These are phyloP conservation scores for Elaeagnus macrophylla DNA, from an alignment of 306 rosid genomes.

Conservation along the genomic window DNA sequence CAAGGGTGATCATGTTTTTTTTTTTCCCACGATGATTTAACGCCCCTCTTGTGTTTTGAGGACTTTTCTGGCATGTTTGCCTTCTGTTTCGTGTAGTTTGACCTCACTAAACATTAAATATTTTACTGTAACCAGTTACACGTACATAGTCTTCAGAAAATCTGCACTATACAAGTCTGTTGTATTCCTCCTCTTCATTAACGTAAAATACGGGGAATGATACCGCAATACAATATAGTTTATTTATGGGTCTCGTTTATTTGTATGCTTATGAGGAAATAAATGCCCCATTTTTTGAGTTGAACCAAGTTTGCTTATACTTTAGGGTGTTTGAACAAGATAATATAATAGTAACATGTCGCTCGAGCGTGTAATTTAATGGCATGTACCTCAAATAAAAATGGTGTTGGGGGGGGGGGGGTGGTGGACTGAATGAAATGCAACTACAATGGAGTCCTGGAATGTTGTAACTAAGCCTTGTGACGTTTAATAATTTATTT, in stretches of 20 bases:
- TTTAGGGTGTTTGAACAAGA: too few species aligned
- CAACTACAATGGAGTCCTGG: too few species aligned
- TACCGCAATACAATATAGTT: constrained; percentile 3
- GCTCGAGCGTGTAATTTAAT: too few species aligned
- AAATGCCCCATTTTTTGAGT: too few species aligned
- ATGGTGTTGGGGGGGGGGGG: too few species aligned
- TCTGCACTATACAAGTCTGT: neutral
- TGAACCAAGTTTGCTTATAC: too few species aligned
- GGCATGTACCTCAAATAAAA: too few species aligned
- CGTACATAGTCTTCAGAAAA: constrained; percentile 7
- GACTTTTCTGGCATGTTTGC: constrained; percentile 26
- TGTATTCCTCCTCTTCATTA: neutral
- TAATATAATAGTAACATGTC: too few species aligned
- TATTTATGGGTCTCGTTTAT: neutral
- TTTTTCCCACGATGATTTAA: constrained; percentile 2
- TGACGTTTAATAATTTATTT: too few species aligned
- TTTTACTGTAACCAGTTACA: constrained; percentile 2
- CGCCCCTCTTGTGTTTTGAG: constrained; percentile 4
- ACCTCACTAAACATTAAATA: constrained; percentile 24
- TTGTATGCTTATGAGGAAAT: neutral
- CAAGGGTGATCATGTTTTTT: constrained; percentile 26
- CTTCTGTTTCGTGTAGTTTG: constrained; percentile 21
- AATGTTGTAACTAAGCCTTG: too few species aligned
- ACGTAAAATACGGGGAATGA: constrained; percentile 23
- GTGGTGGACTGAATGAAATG: too few species aligned